Evolutionary conservation across 441 rosid species (phyloP).

Genomic region (Populus hybrid): DNA sequence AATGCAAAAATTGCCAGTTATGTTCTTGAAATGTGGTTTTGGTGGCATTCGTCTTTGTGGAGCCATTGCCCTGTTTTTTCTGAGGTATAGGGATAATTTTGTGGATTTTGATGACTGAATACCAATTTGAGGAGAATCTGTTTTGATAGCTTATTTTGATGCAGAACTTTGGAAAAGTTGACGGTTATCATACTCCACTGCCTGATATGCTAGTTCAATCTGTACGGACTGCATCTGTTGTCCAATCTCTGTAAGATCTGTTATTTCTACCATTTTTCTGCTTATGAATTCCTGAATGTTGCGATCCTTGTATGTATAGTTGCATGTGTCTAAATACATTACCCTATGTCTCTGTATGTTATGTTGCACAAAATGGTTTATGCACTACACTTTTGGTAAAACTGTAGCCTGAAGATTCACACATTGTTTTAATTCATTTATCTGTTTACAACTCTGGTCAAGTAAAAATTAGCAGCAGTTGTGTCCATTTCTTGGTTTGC

Average conservation of each 20-base stretch:
- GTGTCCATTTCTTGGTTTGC: background rate
- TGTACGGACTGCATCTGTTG: conserved; percentile 47
- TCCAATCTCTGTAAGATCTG: conserved; percentile 64
- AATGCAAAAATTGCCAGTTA: conserved; percentile 53
- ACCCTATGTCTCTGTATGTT: background rate
- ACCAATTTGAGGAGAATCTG: background rate
- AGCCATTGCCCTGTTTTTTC: conserved; percentile 38
- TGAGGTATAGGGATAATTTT: conserved; percentile 38
- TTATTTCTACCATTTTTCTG: conserved; percentile 13
- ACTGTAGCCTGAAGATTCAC: background rate
- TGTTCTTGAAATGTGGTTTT: conserved; percentile 91
- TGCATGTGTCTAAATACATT: background rate
- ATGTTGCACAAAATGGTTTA: background rate
- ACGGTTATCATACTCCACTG: conserved; percentile 37
- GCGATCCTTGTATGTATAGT: background rate
- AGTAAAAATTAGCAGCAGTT: background rate
- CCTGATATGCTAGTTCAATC: conserved; percentile 67
- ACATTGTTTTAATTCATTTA: background rate
- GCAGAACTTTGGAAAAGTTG: conserved; percentile 49
- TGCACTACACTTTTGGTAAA: background rate
- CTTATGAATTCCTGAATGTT: background rate
- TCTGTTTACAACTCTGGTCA: background rate
- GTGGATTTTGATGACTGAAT: too few relatives aligned
- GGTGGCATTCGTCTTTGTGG: conserved; percentile 96
- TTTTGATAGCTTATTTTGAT: conserved; percentile 28